These are phyloP conservation scores for Tricharina praecox DNA, from an alignment of 495 filamentous ascomycete genomes.

Conservation along the genomic window DNA sequence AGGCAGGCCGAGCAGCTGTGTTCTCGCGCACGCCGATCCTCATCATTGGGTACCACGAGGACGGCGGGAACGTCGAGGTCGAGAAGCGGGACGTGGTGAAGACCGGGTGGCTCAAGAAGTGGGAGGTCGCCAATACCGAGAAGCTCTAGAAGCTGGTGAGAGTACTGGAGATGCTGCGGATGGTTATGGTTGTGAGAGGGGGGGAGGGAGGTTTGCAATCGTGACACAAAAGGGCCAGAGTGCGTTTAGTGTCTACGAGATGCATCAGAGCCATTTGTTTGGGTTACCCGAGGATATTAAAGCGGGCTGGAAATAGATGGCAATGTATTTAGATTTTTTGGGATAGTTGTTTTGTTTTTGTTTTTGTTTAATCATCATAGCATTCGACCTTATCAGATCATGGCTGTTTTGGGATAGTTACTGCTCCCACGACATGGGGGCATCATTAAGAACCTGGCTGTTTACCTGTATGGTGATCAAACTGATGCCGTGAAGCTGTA, in stretches of 20 bases:
- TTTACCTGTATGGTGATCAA: too few relatives aligned
- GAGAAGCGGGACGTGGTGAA: not conserved
- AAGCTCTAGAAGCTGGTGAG: constrained; percentile 2
- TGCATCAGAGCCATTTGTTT: not conserved
- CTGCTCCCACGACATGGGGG: too few relatives aligned
- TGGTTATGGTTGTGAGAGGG: not conserved
- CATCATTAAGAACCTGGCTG: too few relatives aligned
- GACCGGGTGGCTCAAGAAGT: constrained; percentile 1
- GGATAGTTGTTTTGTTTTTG: too few relatives aligned
- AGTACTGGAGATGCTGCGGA: constrained; percentile 2
- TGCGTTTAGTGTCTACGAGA: not conserved
- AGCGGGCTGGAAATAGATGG: constrained; percentile 3
- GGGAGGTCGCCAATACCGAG: not conserved
- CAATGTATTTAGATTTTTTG: too few relatives aligned
- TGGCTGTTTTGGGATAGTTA: too few relatives aligned
- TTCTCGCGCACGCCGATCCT: constrained; percentile 8
- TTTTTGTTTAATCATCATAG: too few relatives aligned
- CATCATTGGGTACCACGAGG: not conserved
- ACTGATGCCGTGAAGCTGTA: too few relatives aligned
- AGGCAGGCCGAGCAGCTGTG: constrained; percentile 8
- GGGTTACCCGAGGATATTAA: constrained; percentile 6
- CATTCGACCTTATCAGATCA: too few relatives aligned
- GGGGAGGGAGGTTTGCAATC: not conserved
- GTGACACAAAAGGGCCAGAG: not conserved
- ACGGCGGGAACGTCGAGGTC: not conserved